Evolutionary conservation across 2,329 filamentous ascomycete genomes (phyloP), one percentile per base, ranked within the genome.

Genomic region (Aspergillus fischeri): DNA sequence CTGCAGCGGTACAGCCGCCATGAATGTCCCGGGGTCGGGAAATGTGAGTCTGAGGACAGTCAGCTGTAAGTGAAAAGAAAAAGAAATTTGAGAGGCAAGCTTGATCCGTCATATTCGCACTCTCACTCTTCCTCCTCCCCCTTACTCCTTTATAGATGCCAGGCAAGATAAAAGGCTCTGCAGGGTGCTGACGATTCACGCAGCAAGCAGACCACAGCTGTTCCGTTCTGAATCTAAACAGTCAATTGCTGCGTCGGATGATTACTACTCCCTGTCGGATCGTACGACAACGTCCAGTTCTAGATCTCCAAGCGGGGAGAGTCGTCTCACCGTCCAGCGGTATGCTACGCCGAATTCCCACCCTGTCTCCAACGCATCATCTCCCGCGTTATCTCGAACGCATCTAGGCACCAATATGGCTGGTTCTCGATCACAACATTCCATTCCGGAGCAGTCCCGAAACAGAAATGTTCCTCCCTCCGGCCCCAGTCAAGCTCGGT

Each of bases 261-360:
- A 80, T 63, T 80, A 79, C 58, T 80, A 77, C 61, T 79, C 78
- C 17, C 74, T 80, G 58, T 78, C 77, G 25, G 73, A 79, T 51
- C 70, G 67, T 58, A 71, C 44, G 21, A 47, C 44, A 27, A 25
- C 72, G 48, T 71, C 73, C 27, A 74, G 73, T 57, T 70, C 69
- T 53, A 67, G 68, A 62, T 53, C 63, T n/a, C 56, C 61, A 48
- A 66, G 61, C 47, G 60, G 65, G 51, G 69, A 67, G 56, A 77
- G 73, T 59, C 71, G 70, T 60, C 69, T 71, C 4, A 75, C 71
- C 25, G 68, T 73, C 32, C 70, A 73, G 60, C 73, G 72, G 58
- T 80, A 78, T 70, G 71, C 75, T 44, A 80, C 78, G 8, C 74
- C 77, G 49, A 72, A 73, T n/a, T 78, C 77, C 4, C 67, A 69